A percentile compares a stretch with the other conserved stretches of the same genome.
Conservation (phyloP, 495 filamentous ascomycete genomes). For the Aspergillus sparsus region DNA sequence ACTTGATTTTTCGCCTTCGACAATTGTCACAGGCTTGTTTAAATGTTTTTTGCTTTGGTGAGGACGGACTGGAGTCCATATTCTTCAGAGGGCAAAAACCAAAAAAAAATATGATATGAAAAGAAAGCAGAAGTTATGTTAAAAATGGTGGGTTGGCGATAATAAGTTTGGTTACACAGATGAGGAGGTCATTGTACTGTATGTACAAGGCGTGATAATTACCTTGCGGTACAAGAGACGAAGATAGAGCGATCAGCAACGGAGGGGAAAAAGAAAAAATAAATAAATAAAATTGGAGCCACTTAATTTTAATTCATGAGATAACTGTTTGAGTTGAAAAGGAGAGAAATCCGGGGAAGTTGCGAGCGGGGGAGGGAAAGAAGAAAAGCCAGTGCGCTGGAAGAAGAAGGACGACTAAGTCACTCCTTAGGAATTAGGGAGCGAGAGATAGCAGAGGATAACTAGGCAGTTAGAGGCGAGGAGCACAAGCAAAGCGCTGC, state of each 20-base stretch:
- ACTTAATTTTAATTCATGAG: neutral
- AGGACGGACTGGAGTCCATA: slow-evolving; percentile 27
- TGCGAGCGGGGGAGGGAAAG: slow-evolving; percentile 16
- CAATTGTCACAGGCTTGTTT: slow-evolving; percentile 52
- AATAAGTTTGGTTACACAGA: no score
- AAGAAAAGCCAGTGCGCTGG: neutral
- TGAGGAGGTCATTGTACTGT: no score
- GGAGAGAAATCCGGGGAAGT: slow-evolving; percentile 26
- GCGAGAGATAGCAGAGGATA: neutral
- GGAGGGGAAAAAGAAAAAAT: neutral
- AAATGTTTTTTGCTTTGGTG: slow-evolving; percentile 28
- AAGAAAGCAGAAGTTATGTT: no score
- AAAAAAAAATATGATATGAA: no score
- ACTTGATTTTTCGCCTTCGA: slow-evolving; percentile 49
- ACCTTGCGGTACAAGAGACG: no score
- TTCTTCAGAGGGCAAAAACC: neutral
- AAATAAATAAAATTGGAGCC: neutral
- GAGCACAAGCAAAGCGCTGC: neutral
- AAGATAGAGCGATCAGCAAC: neutral
- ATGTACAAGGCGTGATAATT: no score
- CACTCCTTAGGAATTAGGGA: neutral
- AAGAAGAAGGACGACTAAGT: slow-evolving; percentile 8
- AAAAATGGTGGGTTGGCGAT: no score
- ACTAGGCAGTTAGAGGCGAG: neutral
- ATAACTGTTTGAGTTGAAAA: neutral